Base-by-base conservation (phyloP, 345 rosid species). In the Fremontodendron californicum region DNA sequence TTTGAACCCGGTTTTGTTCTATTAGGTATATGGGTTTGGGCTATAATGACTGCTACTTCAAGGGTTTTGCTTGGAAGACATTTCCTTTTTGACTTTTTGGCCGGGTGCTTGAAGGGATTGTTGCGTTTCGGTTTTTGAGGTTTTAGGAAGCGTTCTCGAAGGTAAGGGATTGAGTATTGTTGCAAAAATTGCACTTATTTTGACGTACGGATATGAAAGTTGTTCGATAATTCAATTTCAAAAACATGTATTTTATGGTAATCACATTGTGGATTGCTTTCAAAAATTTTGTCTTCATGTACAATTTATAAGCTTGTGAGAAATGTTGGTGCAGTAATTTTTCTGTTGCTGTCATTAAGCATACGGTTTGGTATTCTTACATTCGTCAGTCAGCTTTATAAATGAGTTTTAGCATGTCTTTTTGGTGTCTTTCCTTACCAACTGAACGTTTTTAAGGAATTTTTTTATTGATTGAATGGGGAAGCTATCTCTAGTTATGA, bases 61-160 rank as follows among this genome's bases (percentile, higher is more conserved):
- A 87, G 97, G 86, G 90, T 92, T 85, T 81, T 93, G 23, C 90
- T 93, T 1, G 99, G 98, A 61, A 84, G 98, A 68, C 98, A 93
- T 85, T 92, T 86, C 40, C 84, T 87, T 61, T 64, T 83, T 2
- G 97, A 96, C 66, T 93, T 96, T 9, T 80, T 88, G 77, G 91
- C 88, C 13, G 98, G 69, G 86, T 89, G 60, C 73, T 92, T 61
- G 98, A 89, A 89, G 97, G 90, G 60, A 71, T 86, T 39, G 82
- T 88, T 54, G 89, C 87, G 43, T 84, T 76, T 62, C 84, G 67
- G 15, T 86, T 82, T 80, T 81, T 89, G 76, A 85, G 79, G 78
- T 75, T 88, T 74, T 27, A 77, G 49, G 7, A 27, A 79, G 45
- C 73, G 23, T 27, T 68, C 12, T 60, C 63, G 33, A 61, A 80